Base-by-base conservation (phyloP, 139 green algal genomes). In the Chlamydomonas incerta region DNA sequence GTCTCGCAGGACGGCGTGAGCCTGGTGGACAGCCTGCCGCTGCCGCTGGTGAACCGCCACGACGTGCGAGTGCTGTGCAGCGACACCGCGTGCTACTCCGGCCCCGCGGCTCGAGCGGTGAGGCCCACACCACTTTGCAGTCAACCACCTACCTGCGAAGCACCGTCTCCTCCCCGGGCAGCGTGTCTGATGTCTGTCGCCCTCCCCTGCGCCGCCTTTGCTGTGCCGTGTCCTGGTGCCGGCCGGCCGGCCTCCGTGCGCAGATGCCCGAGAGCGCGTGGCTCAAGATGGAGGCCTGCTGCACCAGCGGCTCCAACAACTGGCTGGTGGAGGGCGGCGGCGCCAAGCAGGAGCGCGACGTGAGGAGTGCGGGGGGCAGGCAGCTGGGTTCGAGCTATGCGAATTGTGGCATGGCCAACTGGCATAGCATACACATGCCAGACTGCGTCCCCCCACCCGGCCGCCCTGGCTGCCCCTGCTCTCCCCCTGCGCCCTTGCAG, bases 31-130 rank as follows among this genome's bases (percentile, higher is more conserved):
- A 80, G 80, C 4, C 89, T 97, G 79, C 89, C 87, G 1, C 85
- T 98, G 86, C 96, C 96, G 0, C 23, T 75, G 5, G 83, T 98
- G 0, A 86, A 94, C 74, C 63, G 88, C 47, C 83, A 92, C 24
- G 82, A 92, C 18, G 87, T 96, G 41, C 62, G 87, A 24, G 85
- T 98, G 29, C 74, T 88, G 23, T 95, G 92, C 65, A 88, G 94
- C 52, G 94, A 97, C 76, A 86, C 94, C 63, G 84, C 88, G 10
- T 92, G 80, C 66, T 94, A 93, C 82, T 91, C 85, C 58, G 92
- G 93, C 52, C 85, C 80, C 3, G 87, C 72, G n/a, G 92, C 94
- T 0, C 73, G 79, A 0, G 33, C 60, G 34, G 55, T 90, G 75
- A 71, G 74, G 33, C 0, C 41, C 41, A 8, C 41, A 13, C n/a